phyloP scores from a whole-genome alignment of 2,329 filamentous ascomycete species.

The Trichothecium roseum region DNA sequence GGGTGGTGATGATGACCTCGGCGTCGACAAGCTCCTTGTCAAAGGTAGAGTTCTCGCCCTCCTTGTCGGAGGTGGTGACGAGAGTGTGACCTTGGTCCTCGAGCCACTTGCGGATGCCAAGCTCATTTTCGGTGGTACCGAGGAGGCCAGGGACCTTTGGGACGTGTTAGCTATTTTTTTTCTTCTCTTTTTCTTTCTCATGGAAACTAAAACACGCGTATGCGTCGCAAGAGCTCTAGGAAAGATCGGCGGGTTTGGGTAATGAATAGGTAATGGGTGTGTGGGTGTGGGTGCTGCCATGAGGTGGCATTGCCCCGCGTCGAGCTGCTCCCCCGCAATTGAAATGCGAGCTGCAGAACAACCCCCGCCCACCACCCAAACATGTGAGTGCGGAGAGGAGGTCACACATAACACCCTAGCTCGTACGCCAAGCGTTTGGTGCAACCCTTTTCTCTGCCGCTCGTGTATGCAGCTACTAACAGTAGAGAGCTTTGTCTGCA shows the following conservation, averaged over 20 bases:
- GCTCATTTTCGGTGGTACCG: slow-evolving; percentile 96
- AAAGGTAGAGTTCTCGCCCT: slow-evolving; percentile 83
- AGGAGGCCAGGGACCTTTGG: slow-evolving; percentile 65
- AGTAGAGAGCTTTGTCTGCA: not conserved
- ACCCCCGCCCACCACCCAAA: too few relatives aligned
- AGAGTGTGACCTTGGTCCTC: slow-evolving; percentile 95
- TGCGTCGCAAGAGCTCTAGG: too few relatives aligned
- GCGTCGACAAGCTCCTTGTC: slow-evolving; percentile 94
- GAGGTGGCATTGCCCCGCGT: slow-evolving; percentile 1
- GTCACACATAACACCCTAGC: too few relatives aligned
- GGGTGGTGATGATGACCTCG: slow-evolving; percentile 98
- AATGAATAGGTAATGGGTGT: too few relatives aligned
- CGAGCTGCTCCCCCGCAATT: not conserved
- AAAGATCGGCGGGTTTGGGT: too few relatives aligned
- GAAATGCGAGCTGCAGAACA: too few relatives aligned
- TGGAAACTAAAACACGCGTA: too few relatives aligned
- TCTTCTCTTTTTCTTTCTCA: too few relatives aligned
- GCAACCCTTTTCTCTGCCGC: too few relatives aligned
- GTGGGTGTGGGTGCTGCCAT: too few relatives aligned
- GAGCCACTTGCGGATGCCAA: slow-evolving; percentile 93
- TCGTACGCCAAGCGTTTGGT: too few relatives aligned
- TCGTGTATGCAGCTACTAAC: not conserved
- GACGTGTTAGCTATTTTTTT: slow-evolving; percentile 7
- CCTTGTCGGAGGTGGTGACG: slow-evolving; percentile 96
- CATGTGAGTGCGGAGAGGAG: too few relatives aligned